Conservation (phyloP, 2,329 filamentous ascomycete genomes). For the Colletotrichum horii region DNA sequence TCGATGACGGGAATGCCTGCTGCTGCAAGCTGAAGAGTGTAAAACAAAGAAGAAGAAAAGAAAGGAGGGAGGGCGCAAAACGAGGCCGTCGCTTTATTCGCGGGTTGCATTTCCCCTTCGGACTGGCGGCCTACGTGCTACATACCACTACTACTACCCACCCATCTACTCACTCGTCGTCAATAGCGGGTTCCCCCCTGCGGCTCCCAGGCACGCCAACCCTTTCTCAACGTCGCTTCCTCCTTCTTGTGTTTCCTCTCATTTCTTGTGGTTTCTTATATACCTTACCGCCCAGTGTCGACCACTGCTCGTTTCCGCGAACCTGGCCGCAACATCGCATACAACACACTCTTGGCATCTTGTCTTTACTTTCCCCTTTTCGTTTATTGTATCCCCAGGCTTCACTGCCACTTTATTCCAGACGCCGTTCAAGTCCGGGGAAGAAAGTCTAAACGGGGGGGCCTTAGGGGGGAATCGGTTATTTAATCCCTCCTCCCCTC, state of each 20-base stretch:
- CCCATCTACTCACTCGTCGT: background rate
- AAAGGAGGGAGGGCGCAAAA: background rate
- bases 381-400: background rate
- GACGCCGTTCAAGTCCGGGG: background rate
- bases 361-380: background rate
- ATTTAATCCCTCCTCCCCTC: background rate
- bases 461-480: background rate
- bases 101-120: background rate
- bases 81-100: background rate
- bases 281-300: background rate
- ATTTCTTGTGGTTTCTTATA: background rate
- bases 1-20: background rate
- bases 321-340: background rate
- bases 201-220: background rate
- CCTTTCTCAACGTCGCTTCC: background rate
- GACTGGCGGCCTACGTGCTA: background rate
- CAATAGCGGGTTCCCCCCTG: background rate
- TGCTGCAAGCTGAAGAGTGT: background rate
- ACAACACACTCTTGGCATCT: background rate
- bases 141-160: background rate
- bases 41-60: background rate
- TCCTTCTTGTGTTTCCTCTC: background rate
- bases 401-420: background rate
- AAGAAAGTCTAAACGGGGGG: background rate
- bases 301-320: background rate